Evolutionary conservation across 352 stramenopile species (phyloP), one percentile per base, ranked within the genome.

Genomic region (Phytophthora vignae): DNA sequence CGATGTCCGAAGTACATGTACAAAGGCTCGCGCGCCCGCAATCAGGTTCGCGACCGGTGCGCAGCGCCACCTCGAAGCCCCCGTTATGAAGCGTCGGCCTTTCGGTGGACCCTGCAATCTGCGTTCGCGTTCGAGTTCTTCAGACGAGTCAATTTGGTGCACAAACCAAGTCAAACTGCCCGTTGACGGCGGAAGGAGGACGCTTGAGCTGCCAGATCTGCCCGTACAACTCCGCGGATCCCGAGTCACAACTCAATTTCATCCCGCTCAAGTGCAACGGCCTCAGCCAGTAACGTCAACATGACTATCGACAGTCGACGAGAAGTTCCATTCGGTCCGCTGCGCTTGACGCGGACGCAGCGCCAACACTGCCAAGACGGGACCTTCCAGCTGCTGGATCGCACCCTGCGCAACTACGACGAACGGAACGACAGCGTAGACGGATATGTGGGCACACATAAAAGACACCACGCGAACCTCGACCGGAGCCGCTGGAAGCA

Each of bases 401-500:
- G 65, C 40, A 67, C 57, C 8, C 48, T 66, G 19, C 64, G 64
- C 56, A 60, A 31, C 55, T 71, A 71, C 46, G 64, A 71, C 31
- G 44, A 71, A 36, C 22, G 60, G 15, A 48, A 56, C 58, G 42
- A 64, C n/a, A 17, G 29, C 11, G 50, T 21, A 50, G 46, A 57
- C 48, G n/a, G 48, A 4, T 27, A 33, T n/a, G 17, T 17, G 21
- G 19, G 25, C 19, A 33, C 40, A n/a, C 46, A 22, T 22, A 22
- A 31, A 42, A 15, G 21, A 9, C 54, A 60, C 48, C 64, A 71
- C 42, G 29, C 22, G 8, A 49, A 64, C 22, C 46, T 62, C 4
- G 44, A 64, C 46, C 55, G 25, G 6, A 60, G 21, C 9, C 44
- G 31, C 6, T 71, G 64, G 64, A 71, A 64, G 33, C 31, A 71